phyloP scores from a whole-genome alignment of 352 stramenopile genomes.

The Pythium phragmitis region DNA sequence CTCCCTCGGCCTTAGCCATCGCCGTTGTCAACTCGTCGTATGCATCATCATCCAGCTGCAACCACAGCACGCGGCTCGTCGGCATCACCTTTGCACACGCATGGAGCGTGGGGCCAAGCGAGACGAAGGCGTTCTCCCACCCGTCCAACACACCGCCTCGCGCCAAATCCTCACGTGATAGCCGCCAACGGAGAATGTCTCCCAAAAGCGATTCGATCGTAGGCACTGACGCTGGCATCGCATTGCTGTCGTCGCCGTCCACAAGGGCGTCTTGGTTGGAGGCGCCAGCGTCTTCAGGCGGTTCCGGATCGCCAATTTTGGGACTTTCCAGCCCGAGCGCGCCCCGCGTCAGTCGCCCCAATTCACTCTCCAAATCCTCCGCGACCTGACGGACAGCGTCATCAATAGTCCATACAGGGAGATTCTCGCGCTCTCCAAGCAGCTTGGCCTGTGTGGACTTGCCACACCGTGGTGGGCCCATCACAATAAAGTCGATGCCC shows the following conservation, averaged over 20 bases:
- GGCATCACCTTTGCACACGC: constrained; percentile 41
- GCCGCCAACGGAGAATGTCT: constrained; percentile 60
- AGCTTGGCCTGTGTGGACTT: constrained; percentile 78
- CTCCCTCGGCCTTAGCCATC: constrained; percentile 9
- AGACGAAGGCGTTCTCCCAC: constrained; percentile 58
- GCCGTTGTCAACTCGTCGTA: constrained; percentile 50
- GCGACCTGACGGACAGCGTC: constrained; percentile 48
- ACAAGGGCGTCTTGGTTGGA: neutral
- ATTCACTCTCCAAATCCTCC: constrained; percentile 26
- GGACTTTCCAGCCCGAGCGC: constrained; percentile 6
- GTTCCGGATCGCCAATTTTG: neutral
- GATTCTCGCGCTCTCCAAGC: constrained; percentile 70
- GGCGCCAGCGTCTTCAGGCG: neutral
- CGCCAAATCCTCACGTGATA: constrained; percentile 60
- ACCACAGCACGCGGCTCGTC: constrained; percentile 48
- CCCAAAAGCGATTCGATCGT: constrained; percentile 46
- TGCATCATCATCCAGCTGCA: constrained; percentile 68
- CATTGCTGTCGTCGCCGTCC: neutral
- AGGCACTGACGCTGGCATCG: neutral
- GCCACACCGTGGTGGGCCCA: constrained; percentile 74
- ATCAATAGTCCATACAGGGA: constrained; percentile 74
- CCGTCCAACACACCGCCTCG: constrained; percentile 74
- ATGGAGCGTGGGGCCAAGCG: constrained; percentile 36
- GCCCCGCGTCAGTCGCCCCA: constrained; percentile 41
- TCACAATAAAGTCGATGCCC: constrained; percentile 77